Conservation (phyloP, 179 eudicot species). For the Beta lomatogona region DNA sequence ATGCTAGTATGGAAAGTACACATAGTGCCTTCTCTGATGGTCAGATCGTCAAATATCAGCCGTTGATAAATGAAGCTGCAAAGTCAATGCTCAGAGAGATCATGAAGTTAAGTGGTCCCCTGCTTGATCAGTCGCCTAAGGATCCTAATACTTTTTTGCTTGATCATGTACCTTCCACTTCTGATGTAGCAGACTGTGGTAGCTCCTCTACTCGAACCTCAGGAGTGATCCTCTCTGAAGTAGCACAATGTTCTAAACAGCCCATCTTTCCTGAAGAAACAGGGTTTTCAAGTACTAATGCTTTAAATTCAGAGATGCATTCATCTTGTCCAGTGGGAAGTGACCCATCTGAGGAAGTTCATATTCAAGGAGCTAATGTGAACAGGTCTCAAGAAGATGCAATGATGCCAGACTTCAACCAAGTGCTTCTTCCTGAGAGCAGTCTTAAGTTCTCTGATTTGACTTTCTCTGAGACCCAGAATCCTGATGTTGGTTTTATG, state of each 20-base stretch:
- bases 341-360: constrained; percentile 23
- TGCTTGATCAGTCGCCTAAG: constrained; percentile 39
- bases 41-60: constrained; percentile 54
- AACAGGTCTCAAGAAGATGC: constrained; percentile 31
- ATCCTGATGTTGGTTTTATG: constrained; percentile 28
- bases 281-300: constrained; percentile 27
- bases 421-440: constrained; percentile 31
- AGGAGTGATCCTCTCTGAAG: constrained; percentile 54
- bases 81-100: constrained; percentile 58
- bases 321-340: constrained; percentile 28
- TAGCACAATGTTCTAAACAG: constrained; percentile 34
- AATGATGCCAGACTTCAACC: constrained; percentile 27
- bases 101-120: constrained; percentile 42
- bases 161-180: constrained; percentile 36
- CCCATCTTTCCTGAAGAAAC: constrained; percentile 34
- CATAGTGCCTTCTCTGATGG: constrained; percentile 36
- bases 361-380: constrained; percentile 29
- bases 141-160: constrained; percentile 46
- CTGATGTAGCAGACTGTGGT: constrained; percentile 29
- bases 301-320: constrained; percentile 31
- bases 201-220: constrained; percentile 37
- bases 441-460: constrained; percentile 29
- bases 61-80: constrained; percentile 62
- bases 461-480: constrained; percentile 29
- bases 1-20: constrained; percentile 19